Evolutionary conservation across 2,329 filamentous ascomycete genomes (phyloP).

Genomic region (Hypoxylon sp.): DNA sequence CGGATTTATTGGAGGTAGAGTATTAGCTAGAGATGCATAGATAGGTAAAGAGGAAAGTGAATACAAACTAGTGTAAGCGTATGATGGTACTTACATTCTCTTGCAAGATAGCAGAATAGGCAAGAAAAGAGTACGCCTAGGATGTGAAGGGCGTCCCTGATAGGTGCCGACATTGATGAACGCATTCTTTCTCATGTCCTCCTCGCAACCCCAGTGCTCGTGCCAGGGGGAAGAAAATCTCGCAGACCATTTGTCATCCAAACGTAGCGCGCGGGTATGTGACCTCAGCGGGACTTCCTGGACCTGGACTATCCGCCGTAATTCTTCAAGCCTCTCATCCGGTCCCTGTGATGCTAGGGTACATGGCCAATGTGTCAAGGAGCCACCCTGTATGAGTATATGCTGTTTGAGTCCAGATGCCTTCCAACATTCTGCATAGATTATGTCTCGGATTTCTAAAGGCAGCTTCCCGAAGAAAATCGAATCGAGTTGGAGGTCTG

Average conservation of each 20-base stretch:
- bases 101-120: conserved; percentile 43
- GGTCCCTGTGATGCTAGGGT: conserved; percentile 31
- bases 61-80: background rate
- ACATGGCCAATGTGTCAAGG: conserved; percentile 47
- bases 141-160: background rate
- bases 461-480: conserved; percentile 42
- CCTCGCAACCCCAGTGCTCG: conserved; percentile 49
- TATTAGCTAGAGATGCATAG: too few relatives aligned
- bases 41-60: background rate
- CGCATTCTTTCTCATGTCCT: conserved; percentile 36
- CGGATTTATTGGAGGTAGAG: background rate
- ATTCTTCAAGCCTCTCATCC: conserved; percentile 41
- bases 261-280: conserved; percentile 28
- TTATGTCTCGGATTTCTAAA: conserved; percentile 47
- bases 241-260: conserved; percentile 39
- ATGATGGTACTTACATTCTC: conserved; percentile 40
- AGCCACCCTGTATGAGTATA: conserved; percentile 34
- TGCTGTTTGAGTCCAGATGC: conserved; percentile 46
- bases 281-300: conserved; percentile 23
- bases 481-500: conserved; percentile 39
- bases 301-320: conserved; percentile 34
- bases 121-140: conserved; percentile 39
- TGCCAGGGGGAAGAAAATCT: conserved; percentile 45
- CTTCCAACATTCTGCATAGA: conserved; percentile 46
- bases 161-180: background rate